phyloP scores from a whole-genome alignment of 371 early-diverging fungal genomes.

The Syncephalis fuscata region DNA sequence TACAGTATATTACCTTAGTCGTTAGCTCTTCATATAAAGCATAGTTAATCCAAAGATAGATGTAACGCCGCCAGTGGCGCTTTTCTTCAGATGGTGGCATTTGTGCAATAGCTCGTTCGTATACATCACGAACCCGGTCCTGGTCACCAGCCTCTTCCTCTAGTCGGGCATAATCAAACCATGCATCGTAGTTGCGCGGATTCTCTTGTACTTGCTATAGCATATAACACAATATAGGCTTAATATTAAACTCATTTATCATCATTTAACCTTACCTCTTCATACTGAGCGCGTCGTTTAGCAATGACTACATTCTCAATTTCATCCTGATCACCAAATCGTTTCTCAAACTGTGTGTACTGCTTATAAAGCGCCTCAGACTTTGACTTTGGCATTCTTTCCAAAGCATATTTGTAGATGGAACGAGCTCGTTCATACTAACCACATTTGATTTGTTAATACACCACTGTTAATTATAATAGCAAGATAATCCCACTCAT shows the following conservation, averaged over 20 bases:
- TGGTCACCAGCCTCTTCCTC: conserved; percentile 69
- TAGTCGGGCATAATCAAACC: conserved; percentile 86
- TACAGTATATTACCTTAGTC: conserved; percentile 29
- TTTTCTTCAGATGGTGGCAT: conserved; percentile 79
- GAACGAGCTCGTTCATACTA: conserved; percentile 81
- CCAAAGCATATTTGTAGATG: conserved; percentile 88
- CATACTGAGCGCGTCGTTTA: conserved; percentile 80
- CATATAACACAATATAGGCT: neutral
- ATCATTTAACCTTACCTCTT: conserved; percentile 28
- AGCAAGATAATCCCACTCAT: neutral
- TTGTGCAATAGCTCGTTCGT: conserved; percentile 88
- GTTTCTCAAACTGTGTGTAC: conserved; percentile 92
- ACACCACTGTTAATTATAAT: too few relatives aligned
- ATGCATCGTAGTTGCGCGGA: conserved; percentile 82
- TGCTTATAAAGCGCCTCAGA: conserved; percentile 77
- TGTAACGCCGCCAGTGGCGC: conserved; percentile 88
- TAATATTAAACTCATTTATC: neutral
- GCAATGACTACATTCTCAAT: conserved; percentile 79
- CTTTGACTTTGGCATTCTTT: conserved; percentile 63
- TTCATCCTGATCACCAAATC: conserved; percentile 71
- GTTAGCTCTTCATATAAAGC: conserved; percentile 87
- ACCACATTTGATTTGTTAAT: neutral
- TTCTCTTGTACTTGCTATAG: conserved; percentile 42
- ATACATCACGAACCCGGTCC: conserved; percentile 73
- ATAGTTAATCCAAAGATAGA: conserved; percentile 96